Conservation (phyloP, 2,329 filamentous ascomycete genomes). For the Fusarium udum region DNA sequence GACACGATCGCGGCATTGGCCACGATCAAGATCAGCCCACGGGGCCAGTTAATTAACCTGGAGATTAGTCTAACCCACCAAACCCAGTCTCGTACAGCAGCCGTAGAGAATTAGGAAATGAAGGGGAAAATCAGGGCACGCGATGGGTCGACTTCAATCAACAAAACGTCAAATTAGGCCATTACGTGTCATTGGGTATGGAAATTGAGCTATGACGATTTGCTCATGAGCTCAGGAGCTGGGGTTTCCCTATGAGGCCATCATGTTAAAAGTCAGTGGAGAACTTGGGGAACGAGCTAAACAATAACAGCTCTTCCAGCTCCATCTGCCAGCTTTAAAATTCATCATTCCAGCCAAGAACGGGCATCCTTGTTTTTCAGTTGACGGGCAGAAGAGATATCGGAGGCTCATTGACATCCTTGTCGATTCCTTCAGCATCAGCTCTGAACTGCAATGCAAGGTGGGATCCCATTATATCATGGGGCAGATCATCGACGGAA, state of each 20-base stretch:
- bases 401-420: constrained; percentile 26
- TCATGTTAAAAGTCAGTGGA: constrained; percentile 32
- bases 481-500: constrained; percentile 31
- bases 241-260: constrained; percentile 21
- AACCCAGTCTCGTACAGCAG: not conserved
- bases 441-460: not conserved
- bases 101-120: not conserved
- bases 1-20: constrained; percentile 31
- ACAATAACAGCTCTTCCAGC: constrained; percentile 1
- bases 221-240: constrained; percentile 4
- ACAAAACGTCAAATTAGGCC: constrained; percentile 16
- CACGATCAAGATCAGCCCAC: constrained; percentile 30
- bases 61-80: not conserved
- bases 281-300: constrained; percentile 25
- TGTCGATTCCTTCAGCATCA: constrained; percentile 6
- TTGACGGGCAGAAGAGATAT: constrained; percentile 1
- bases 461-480: constrained; percentile 17
- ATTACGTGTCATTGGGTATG: constrained; percentile 32
- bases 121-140: constrained; percentile 24
- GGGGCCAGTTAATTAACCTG: not conserved
- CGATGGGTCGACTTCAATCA: not conserved
- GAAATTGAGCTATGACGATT: constrained; percentile 26
- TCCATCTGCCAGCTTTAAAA: constrained; percentile 5
- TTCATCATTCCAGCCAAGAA: constrained; percentile 38
- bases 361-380: constrained; percentile 26